Base-by-base conservation (phyloP, 1,139 yeast genomes). In the Taphrina deformans region DNA sequence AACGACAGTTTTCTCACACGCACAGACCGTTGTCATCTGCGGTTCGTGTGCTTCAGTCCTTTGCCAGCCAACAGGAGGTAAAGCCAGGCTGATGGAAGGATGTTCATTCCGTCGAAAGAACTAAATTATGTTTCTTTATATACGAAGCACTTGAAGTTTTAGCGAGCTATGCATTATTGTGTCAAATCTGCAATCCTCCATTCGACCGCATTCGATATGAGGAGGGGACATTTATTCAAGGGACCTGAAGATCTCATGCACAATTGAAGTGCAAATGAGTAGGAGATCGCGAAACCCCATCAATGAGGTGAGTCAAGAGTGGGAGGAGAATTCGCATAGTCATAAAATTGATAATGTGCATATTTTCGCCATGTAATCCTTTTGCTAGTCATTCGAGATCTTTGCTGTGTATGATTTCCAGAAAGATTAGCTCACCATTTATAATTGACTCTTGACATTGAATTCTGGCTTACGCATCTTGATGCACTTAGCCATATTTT, bases 21-120 rank as follows among this genome's bases (percentile, higher is more conserved):
- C 99, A 72, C 99, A 93, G 85, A 93, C 98, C 75, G 98, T 97
- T 76, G 99, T 93, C 79, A 89, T 97, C 79, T 93, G 99, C 85
- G 98, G 95, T 78, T 87, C 96, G 72, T 93, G 99, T 83, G 88
- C 98, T 75, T 92, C 97, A 74, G 97, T 93, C 73, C 89, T 93
- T 79, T 92, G 98, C 83, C 89, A 95, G 79, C 99, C 99, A 79
- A 90, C 98, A 73, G 99, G 99, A 85, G 99, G 99, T 85, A 93
- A 93, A 87, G 97, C 98, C 78, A 91, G 89, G 83, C 88, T 93
- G 81, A 89, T 98, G 75, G 99, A 93, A 85, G 99, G 99, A 80
- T 88, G 95, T 79, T 93, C 99, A 77, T 93, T 90, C 96, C 91
- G 99, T 88, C 55, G 69, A 63, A 89, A 89, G 84, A 93, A 93